Evolutionary conservation across 2,329 filamentous ascomycete genomes (phyloP).

Genomic region (Ophiobolus disseminans): DNA sequence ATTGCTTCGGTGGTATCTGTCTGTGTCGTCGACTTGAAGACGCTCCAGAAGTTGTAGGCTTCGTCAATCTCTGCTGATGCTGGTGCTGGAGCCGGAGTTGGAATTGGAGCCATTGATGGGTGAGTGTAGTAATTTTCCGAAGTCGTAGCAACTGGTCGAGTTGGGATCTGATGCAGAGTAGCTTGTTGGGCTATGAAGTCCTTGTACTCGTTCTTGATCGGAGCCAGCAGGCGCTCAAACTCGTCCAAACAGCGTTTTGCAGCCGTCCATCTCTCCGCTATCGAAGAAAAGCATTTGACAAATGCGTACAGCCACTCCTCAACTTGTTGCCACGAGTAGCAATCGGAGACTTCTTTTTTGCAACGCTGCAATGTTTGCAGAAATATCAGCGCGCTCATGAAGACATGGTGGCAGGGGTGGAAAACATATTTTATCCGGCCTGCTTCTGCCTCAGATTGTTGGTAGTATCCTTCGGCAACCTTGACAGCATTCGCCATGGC

Average conservation of each 20-base stretch:
- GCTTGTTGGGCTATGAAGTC: slow-evolving; percentile 42
- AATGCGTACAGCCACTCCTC: slow-evolving; percentile 42
- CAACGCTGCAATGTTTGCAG: slow-evolving; percentile 40
- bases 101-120: slow-evolving; percentile 7
- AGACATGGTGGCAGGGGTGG: slow-evolving; percentile 47
- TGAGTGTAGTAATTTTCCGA: slow-evolving; percentile 20
- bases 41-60: slow-evolving; percentile 35
- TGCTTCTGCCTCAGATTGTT: slow-evolving; percentile 41
- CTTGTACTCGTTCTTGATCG: slow-evolving; percentile 42
- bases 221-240: slow-evolving; percentile 39
- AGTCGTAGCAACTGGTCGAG: slow-evolving; percentile 10
- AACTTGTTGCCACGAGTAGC: slow-evolving; percentile 33
- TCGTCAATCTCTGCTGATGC: slow-evolving; percentile 31
- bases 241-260: slow-evolving; percentile 44
- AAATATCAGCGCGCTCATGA: slow-evolving; percentile 43
- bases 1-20: slow-evolving; percentile 28
- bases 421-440: slow-evolving; percentile 50
- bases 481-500: slow-evolving; percentile 39
- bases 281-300: slow-evolving; percentile 41
- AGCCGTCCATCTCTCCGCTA: slow-evolving; percentile 46
- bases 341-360: slow-evolving; percentile 39
- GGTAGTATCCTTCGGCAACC: slow-evolving; percentile 43
- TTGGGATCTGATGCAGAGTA: slow-evolving; percentile 20
- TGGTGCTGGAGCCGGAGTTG: slow-evolving; percentile 10
- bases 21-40: slow-evolving; percentile 39